Conservation (phyloP, 352 stramenopile genomes). For the Blastocystis sp. region DNA sequence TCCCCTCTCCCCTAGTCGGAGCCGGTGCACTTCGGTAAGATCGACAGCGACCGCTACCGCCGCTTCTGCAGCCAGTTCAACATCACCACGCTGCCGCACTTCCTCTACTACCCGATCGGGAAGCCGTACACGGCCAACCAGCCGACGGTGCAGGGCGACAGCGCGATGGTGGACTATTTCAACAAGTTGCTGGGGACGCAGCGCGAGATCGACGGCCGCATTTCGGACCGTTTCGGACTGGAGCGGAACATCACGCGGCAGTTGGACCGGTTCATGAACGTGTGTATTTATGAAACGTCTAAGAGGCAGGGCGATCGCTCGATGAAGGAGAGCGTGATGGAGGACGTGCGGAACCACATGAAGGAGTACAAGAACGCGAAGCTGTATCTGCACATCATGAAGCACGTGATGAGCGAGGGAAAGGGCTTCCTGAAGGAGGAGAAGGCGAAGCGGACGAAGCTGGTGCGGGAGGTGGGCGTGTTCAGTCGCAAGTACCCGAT, state of each 20-base stretch:
- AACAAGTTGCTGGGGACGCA: background rate
- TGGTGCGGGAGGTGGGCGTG: constrained; percentile 1
- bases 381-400: constrained; percentile 17
- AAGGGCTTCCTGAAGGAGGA: constrained; percentile 8
- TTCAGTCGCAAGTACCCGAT: constrained; percentile 18
- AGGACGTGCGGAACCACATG: background rate
- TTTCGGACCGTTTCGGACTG: constrained; percentile 13
- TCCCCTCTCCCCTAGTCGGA: background rate
- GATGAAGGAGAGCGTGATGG: background rate
- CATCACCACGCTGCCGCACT: constrained; percentile 9
- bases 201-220: constrained; percentile 5
- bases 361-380: constrained; percentile 37
- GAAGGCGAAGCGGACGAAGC: background rate
- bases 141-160: constrained; percentile 25
- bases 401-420: background rate
- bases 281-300: background rate
- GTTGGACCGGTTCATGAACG: constrained; percentile 30
- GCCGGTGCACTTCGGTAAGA: constrained; percentile 44
- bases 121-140: constrained; percentile 18
- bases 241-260: constrained; percentile 18
- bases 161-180: constrained; percentile 31
- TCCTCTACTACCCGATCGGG: background rate
- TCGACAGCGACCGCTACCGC: constrained; percentile 10
- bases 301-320: background rate
- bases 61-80: constrained; percentile 26